These are phyloP conservation scores for Phytophthora foliorum DNA, from an alignment of 352 stramenopile species.

Conservation along the genomic window DNA sequence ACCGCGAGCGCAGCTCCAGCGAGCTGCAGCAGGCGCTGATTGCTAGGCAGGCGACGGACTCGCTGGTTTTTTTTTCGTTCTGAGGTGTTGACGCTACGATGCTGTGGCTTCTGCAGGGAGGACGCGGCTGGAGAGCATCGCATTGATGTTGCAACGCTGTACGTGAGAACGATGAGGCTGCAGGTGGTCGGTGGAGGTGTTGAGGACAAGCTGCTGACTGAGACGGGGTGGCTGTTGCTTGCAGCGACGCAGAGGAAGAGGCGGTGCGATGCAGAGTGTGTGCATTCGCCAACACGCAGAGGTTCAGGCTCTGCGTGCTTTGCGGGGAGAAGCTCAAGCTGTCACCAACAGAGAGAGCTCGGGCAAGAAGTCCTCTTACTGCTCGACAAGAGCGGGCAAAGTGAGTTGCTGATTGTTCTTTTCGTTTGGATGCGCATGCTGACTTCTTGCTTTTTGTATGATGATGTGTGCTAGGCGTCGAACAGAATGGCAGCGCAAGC, in stretches of 20 bases:
- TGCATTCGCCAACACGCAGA: slow-evolving; percentile 57
- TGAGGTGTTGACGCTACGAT: slow-evolving; percentile 5
- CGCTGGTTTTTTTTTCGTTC: neutral
- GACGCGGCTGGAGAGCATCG: slow-evolving; percentile 45
- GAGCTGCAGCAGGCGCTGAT: slow-evolving; percentile 45
- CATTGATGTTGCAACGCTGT: slow-evolving; percentile 56
- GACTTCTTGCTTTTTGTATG: neutral
- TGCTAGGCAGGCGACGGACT: slow-evolving; percentile 26
- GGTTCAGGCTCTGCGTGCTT: slow-evolving; percentile 51
- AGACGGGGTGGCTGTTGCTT: neutral
- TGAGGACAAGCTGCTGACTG: neutral
- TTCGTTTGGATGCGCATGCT: neutral
- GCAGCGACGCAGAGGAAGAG: slow-evolving; percentile 50
- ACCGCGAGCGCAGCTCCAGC: slow-evolving; percentile 19
- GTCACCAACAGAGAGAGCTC: slow-evolving; percentile 34
- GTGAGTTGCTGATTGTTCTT: slow-evolving; percentile 4
- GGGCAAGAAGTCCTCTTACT: slow-evolving; percentile 19
- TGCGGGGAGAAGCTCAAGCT: slow-evolving; percentile 49
- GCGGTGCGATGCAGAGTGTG: slow-evolving; percentile 44
- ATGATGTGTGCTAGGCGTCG: slow-evolving; percentile 21
- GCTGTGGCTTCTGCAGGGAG: slow-evolving; percentile 10
- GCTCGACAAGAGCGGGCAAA: slow-evolving; percentile 26
- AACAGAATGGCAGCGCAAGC: slow-evolving; percentile 31
- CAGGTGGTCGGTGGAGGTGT: neutral
- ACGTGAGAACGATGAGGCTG: neutral